phyloP scores from a whole-genome alignment of 169 alveolate genomes.

The Neospora caninum region DNA sequence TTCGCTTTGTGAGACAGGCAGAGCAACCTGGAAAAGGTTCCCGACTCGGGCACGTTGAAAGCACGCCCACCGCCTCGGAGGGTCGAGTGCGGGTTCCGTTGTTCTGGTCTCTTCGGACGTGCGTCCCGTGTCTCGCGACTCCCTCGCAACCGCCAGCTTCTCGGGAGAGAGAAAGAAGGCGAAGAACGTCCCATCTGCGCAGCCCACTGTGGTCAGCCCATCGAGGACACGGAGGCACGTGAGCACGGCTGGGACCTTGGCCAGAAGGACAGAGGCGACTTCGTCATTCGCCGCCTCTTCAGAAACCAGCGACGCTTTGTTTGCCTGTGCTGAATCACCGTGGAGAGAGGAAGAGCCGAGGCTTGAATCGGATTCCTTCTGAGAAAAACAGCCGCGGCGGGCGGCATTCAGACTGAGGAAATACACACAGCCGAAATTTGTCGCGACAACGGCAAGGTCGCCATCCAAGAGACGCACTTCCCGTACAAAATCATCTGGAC shows the following conservation, averaged over 20 bases:
- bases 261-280: background rate
- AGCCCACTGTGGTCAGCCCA: background rate
- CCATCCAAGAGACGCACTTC: background rate
- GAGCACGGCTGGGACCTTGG: background rate
- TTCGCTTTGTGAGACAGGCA: background rate
- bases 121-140: background rate
- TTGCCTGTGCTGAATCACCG: too few relatives aligned
- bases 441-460: constrained; percentile 25
- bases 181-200: constrained; percentile 15
- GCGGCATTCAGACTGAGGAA: background rate
- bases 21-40: constrained; percentile 8
- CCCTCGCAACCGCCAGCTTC: background rate
- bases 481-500: background rate
- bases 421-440: background rate
- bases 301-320: too few relatives aligned
- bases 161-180: background rate
- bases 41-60: constrained; percentile 29
- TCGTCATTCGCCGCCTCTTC: background rate
- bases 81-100: background rate
- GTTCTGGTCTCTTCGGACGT: background rate
- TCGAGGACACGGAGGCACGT: constrained; percentile 29
- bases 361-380: too few relatives aligned
- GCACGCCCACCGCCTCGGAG: constrained; percentile 6
- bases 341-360: too few relatives aligned
- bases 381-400: background rate